Evolutionary conservation across 495 filamentous ascomycete genomes (phyloP), one percentile per base, ranked within the genome.

Genomic region (Hyaloscypha bicolor): DNA sequence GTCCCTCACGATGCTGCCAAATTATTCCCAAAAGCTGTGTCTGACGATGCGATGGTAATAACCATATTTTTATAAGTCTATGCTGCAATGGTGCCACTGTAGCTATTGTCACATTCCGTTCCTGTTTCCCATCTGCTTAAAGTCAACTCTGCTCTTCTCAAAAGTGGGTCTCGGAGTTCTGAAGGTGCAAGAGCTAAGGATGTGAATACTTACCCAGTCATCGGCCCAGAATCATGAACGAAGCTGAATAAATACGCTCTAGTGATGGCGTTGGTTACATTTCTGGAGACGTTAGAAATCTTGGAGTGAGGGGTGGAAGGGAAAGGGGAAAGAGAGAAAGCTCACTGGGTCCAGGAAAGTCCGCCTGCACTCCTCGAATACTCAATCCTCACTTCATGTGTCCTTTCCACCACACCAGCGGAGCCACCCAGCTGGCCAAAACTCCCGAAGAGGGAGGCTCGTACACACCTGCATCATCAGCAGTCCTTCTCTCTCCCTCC

Each of bases 61-160:
- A 63, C 64, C 1, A 77, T 80, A 60, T 76, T 74, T 57, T 76
- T 33, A 62, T 80, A 79, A 52, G 75, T 55, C 68, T 80, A 77
- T 0, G 74, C 56, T 31, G 71, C 73, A 25, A 76, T 70, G 25
- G 78, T 78, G 11, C 76, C 75, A 0, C 72, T 77, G 73, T 76
- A 80, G 16, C 21, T 9, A 11, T 64, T 48, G 52, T 79, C 65
- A 42, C 79, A 79, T 63, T 79, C 77, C 22, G 77, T 79, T 30
- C 77, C 77, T 21, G 77, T 79, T 14, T 77, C 78, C 51, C 76
- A 3, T 37, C 35, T 37, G 35, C 35, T 37, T 37, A 3, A 37
- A 8, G 35, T 37, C 35, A 37, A 37, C 6, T 37, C 12, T 12
- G 35, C 12, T 37, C 35, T 37, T 12, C 35, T 37, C 3, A 8